phyloP scores from a whole-genome alignment of 108 stramenopile species.

The Nitzschia inconspicua region DNA sequence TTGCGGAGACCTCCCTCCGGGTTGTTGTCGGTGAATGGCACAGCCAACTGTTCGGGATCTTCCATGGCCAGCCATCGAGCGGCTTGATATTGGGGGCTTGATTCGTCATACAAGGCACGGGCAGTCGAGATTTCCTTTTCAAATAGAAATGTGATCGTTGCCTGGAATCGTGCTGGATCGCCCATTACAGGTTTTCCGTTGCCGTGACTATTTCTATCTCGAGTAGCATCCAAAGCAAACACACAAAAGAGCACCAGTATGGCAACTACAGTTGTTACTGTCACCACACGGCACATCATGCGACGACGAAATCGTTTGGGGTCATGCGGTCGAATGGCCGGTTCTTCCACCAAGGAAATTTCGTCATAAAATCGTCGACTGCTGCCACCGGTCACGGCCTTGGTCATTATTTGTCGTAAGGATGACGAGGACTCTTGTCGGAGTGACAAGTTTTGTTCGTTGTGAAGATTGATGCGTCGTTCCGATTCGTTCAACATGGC shows the following conservation, averaged over 20 bases:
- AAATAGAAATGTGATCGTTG: conserved; percentile 6
- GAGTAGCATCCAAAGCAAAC: neutral
- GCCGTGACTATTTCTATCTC: neutral
- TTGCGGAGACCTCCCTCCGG: neutral
- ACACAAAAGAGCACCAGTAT: conserved; percentile 2
- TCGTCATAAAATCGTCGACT: too few species aligned
- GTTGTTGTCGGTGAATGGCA: neutral
- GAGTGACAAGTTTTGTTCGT: neutral
- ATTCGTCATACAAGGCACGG: conserved; percentile 7
- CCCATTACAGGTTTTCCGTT: neutral
- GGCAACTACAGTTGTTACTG: neutral
- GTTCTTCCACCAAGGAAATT: too few species aligned
- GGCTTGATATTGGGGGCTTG: conserved; percentile 38
- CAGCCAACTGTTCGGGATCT: conserved; percentile 20
- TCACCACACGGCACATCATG: neutral
- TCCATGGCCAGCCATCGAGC: conserved; percentile 42
- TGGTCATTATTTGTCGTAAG: conserved; percentile 4
- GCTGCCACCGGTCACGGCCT: too few species aligned
- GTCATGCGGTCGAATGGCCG: too few species aligned
- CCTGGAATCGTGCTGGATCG: neutral
- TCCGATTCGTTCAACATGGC: conserved; percentile 29
- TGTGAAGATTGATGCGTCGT: neutral
- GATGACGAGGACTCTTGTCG: neutral
- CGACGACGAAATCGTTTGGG: too few species aligned
- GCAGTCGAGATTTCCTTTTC: conserved; percentile 8